Percentiles rank a stretch among this genome's conserved stretches.
Evolutionary conservation across 345 rosid species (phyloP).

Genomic region (Gossypium turneri): DNA sequence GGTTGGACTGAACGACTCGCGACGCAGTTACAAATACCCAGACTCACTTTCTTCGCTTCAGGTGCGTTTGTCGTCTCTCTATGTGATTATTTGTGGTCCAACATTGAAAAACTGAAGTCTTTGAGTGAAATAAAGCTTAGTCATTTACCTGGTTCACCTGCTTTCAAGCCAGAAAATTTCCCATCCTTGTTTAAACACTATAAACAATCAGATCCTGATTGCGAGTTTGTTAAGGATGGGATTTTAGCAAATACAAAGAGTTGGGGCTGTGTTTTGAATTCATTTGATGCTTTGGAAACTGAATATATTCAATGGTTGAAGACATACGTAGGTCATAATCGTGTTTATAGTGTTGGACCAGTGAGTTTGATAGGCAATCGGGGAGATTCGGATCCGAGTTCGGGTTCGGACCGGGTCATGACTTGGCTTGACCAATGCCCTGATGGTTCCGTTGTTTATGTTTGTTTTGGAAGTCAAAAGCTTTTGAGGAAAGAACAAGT

Average conservation of each 20-base stretch:
- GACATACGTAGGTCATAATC: conserved; percentile 36
- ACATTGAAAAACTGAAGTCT: conserved; percentile 16
- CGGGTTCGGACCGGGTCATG: conserved; percentile 4
- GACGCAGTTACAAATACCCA: conserved; percentile 25
- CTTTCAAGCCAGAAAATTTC: conserved; percentile 45
- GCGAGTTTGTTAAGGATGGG: conserved; percentile 28
- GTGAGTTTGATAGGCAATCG: conserved; percentile 37
- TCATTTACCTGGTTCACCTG: conserved; percentile 42
- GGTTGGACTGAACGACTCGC: conserved; percentile 61
- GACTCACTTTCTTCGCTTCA: conserved; percentile 42
- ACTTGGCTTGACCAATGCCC: conserved; percentile 57
- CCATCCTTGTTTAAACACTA: conserved; percentile 35
- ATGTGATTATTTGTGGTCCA: conserved; percentile 25
- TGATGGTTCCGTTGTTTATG: conserved; percentile 48
- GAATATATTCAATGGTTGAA: conserved; percentile 32
- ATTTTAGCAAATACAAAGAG: conserved; percentile 33
- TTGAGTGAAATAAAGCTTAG: conserved; percentile 29
- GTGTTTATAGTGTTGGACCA: conserved; percentile 61
- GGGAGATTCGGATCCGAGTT: neutral
- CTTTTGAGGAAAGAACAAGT: conserved; percentile 34
- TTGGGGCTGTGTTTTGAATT: conserved; percentile 47
- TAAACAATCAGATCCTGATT: conserved; percentile 31
- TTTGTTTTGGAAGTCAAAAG: conserved; percentile 67
- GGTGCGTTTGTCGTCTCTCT: conserved; percentile 32
- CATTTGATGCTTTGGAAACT: conserved; percentile 41